These are phyloP conservation scores for Mycena galopus DNA, from an alignment of 768 basidiomycete genomes.

Conservation along the genomic window DNA sequence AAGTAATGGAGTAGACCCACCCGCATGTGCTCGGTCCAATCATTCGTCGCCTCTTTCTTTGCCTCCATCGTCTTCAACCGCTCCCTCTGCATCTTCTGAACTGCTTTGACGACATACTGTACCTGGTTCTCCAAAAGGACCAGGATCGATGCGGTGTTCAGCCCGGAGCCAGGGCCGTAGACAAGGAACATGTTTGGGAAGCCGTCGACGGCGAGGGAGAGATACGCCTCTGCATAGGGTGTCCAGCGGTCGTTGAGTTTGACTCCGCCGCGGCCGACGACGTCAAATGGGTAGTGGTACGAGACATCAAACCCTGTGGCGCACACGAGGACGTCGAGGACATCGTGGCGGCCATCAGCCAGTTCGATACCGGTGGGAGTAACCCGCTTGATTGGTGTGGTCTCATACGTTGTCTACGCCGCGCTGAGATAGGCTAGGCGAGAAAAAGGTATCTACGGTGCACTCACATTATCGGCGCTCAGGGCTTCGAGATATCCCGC, in stretches of 20 bases:
- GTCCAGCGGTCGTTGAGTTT: conserved; percentile 27
- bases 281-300: conserved; percentile 26
- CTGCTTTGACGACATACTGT: conserved; percentile 17
- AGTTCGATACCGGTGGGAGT: conserved; percentile 26
- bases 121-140: conserved; percentile 19
- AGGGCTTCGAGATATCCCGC: conserved; percentile 25
- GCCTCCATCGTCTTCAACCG: conserved; percentile 20
- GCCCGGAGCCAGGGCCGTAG: conserved; percentile 24
- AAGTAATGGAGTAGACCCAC: background rate
- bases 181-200: conserved; percentile 25
- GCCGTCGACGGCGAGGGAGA: conserved; percentile 19
- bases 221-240: conserved; percentile 21
- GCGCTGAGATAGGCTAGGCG: background rate
- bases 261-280: conserved; percentile 18
- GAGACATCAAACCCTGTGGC: conserved; percentile 28
- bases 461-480: conserved; percentile 18
- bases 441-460: background rate
- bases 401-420: conserved; percentile 26
- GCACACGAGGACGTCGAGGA: conserved; percentile 27
- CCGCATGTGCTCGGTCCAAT: conserved; percentile 29
- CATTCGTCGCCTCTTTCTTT: conserved; percentile 18
- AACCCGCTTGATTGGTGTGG: conserved; percentile 20
- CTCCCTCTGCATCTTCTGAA: conserved; percentile 21
- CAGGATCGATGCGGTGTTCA: conserved; percentile 20
- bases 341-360: conserved; percentile 13